phyloP scores from a whole-genome alignment of 2,329 filamentous ascomycete species.

The Fusarium drepaniforme region DNA sequence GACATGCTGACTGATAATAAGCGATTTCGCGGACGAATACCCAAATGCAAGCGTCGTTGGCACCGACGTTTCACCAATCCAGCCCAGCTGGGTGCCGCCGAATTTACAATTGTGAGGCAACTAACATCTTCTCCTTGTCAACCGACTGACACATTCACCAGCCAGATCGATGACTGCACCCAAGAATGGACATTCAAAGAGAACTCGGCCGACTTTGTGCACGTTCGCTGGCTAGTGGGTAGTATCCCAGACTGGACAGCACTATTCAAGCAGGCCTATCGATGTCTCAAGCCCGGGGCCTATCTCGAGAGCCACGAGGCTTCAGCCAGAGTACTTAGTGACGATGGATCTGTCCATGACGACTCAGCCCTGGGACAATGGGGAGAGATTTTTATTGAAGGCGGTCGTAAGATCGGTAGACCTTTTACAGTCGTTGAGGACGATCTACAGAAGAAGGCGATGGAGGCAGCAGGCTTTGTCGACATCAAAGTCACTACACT shows the following conservation, averaged over 20 bases:
- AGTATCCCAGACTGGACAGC: background rate
- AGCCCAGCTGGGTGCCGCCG: background rate
- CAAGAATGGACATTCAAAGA: conserved; percentile 37
- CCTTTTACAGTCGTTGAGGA: background rate
- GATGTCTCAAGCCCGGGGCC: background rate
- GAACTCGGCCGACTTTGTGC: background rate
- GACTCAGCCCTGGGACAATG: background rate
- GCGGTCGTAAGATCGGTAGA: background rate
- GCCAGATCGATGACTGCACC: conserved; percentile 45
- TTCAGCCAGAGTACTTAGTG: background rate
- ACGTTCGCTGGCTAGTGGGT: background rate
- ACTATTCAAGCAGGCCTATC: background rate
- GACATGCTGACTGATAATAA: too few relatives aligned
- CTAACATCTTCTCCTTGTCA: too few relatives aligned
- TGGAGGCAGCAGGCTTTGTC: background rate
- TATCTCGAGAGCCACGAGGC: background rate
- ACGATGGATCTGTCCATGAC: background rate
- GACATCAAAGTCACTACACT: background rate
- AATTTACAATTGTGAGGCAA: background rate
- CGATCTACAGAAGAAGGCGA: background rate
- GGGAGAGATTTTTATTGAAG: background rate
- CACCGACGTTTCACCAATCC: conserved; percentile 3
- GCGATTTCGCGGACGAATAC: conserved; percentile 4
- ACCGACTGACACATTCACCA: background rate
- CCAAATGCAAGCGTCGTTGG: background rate